Percentiles rank a stretch among this genome's conserved stretches.
Conservation (phyloP, 2,329 filamentous ascomycete species). For the Aspergillus cejpii region DNA sequence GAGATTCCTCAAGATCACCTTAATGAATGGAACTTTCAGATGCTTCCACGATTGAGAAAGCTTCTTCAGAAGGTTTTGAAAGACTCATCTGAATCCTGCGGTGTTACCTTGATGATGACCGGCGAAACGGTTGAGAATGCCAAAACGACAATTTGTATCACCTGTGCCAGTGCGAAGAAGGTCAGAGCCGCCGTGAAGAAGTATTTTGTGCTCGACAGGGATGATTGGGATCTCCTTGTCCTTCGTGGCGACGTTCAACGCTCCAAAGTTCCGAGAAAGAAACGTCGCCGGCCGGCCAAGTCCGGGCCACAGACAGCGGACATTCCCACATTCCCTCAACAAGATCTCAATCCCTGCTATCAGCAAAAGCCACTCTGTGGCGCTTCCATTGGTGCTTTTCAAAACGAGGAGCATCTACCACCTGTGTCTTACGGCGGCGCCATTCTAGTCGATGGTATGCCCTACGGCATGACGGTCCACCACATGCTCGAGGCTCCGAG, state of each 20-base stretch:
- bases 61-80: constrained; percentile 54
- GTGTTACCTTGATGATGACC: constrained; percentile 55
- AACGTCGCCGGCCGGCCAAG: constrained; percentile 34
- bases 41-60: constrained; percentile 53
- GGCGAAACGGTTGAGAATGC: constrained; percentile 53
- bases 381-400: constrained; percentile 87
- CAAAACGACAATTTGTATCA: constrained; percentile 57
- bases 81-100: constrained; percentile 55
- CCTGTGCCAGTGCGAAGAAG: constrained; percentile 53
- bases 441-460: constrained; percentile 73
- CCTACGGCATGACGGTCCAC: constrained; percentile 93
- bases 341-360: constrained; percentile 60
- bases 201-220: constrained; percentile 51
- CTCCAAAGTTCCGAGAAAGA: constrained; percentile 46
- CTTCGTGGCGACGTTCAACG: constrained; percentile 53
- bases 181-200: constrained; percentile 53
- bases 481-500: constrained; percentile 76
- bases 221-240: constrained; percentile 54
- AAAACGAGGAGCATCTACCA: constrained; percentile 75
- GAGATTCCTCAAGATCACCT: constrained; percentile 51
- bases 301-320: constrained; percentile 23
- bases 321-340: constrained; percentile 23
- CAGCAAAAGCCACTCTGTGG: constrained; percentile 75
- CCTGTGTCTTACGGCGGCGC: constrained; percentile 88
- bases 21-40: constrained; percentile 53